phyloP scores from a whole-genome alignment of 2,329 filamentous ascomycete species.

The Didymella glomerata region DNA sequence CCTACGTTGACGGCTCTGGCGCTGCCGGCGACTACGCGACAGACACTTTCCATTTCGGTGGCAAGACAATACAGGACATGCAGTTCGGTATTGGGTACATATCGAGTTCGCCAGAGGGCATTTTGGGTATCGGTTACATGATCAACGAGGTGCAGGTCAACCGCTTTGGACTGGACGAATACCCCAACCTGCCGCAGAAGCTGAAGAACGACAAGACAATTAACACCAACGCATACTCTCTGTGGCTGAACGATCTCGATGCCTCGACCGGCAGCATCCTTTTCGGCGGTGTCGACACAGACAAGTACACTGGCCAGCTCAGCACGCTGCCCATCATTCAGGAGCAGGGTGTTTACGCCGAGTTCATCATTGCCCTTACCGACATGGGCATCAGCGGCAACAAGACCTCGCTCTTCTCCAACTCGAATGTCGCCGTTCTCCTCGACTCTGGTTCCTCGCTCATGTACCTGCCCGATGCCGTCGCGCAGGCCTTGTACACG shows the following conservation, averaged over 20 bases:
- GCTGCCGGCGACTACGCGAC: constrained; percentile 81
- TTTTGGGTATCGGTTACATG: constrained; percentile 85
- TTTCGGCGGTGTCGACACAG: constrained; percentile 82
- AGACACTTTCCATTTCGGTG: constrained; percentile 72
- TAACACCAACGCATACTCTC: constrained; percentile 70
- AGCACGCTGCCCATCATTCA: constrained; percentile 67
- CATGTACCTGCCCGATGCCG: constrained; percentile 71
- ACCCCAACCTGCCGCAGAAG: constrained; percentile 70
- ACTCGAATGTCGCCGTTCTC: constrained; percentile 63
- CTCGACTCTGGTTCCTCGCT: constrained; percentile 80
- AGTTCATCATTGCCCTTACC: constrained; percentile 62
- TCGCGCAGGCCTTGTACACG: constrained; percentile 59
- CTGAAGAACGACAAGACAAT: constrained; percentile 70
- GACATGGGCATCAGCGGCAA: constrained; percentile 55
- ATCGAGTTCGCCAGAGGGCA: constrained; percentile 69
- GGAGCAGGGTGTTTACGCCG: constrained; percentile 59
- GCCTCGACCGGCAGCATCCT: constrained; percentile 74
- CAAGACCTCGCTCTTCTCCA: constrained; percentile 54
- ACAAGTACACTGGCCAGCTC: constrained; percentile 73
- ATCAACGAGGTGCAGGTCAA: constrained; percentile 79
- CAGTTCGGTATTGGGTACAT: constrained; percentile 79
- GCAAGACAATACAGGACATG: constrained; percentile 62
- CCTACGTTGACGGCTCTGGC: constrained; percentile 82
- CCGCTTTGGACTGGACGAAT: constrained; percentile 59
- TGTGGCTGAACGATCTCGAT: constrained; percentile 69